Base-by-base conservation (phyloP, 2,329 filamentous ascomycete species). In the Claviceps sp. region DNA sequence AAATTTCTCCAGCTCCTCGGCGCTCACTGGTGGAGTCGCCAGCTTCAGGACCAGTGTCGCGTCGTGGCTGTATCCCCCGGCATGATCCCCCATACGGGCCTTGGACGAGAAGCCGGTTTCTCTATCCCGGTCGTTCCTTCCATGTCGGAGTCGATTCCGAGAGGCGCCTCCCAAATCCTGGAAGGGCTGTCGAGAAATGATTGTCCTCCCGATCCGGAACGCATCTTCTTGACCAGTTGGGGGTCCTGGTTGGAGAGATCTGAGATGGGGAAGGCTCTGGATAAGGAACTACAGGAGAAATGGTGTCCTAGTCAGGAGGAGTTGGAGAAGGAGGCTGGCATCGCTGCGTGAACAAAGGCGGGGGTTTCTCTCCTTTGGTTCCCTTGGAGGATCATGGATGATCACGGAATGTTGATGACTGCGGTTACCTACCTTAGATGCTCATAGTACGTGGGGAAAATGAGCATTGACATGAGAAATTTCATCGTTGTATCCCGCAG, bases 21-120 rank as follows among this genome's bases (percentile, higher is more conserved):
- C 5, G 73, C 75, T 1, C 75, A 78, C 47, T 79, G 74, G 74
- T 79, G 76, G 76, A 73, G 74, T 2, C 74, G 75, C 3, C 65
- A 76, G 56, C 68, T 79, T 16, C 52, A 57, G 0, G 70, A 63
- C 24, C 62, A 65, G 30, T 73, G 69, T 58, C 57, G 62, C 5
- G 71, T 79, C 19, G 68, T 79, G 4, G 76, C 76, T 10, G 75
- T 77, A 5, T 78, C 75, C 7, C 76, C 76, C 0, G 76, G 76
- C 1, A 57, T 78, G 3, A 71, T 79, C 41, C 75, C 75, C 2
- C 56, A 58, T n/a, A 78, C 76, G 0, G 69, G 70, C 0, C 63
- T 78, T n/a, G 60, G 59, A 0, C 61, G 68, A 3, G 61, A 64
- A 3, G 58, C 56, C 11, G 62, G 59, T 3, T 53, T 70, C 22